Evolutionary conservation across 2,329 filamentous ascomycete genomes (phyloP).

Genomic region (Hypoxylon sp.): DNA sequence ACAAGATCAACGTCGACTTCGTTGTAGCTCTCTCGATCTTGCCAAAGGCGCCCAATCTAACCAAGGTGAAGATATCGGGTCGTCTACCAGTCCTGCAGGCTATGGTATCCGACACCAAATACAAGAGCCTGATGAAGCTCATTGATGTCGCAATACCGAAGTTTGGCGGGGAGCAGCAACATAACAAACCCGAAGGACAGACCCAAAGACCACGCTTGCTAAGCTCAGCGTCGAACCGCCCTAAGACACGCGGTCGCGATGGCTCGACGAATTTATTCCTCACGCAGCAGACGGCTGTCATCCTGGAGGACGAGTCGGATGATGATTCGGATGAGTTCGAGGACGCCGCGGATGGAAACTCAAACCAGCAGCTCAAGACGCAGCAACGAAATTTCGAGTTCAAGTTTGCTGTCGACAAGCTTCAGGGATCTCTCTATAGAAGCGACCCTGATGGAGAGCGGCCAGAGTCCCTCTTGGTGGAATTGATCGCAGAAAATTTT

Average conservation of each 20-base stretch:
- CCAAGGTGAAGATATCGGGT: constrained; percentile 89
- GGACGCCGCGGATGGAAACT: constrained; percentile 67
- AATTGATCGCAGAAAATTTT: constrained; percentile 90
- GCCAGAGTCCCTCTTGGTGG: constrained; percentile 83
- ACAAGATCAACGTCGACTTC: constrained; percentile 97
- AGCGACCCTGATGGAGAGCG: constrained; percentile 81
- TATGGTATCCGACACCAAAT: constrained; percentile 91
- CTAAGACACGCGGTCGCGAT: constrained; percentile 59
- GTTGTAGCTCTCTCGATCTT: constrained; percentile 95
- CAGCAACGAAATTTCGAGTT: constrained; percentile 95
- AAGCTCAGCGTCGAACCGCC: constrained; percentile 57
- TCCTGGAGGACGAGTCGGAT: constrained; percentile 78
- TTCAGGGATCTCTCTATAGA: constrained; percentile 90
- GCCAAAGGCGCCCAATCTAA: constrained; percentile 93
- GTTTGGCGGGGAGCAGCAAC: constrained; percentile 62
- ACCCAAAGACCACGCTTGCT: constrained; percentile 55
- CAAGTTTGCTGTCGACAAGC: constrained; percentile 92
- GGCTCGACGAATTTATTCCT: constrained; percentile 76
- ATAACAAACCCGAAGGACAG: constrained; percentile 40
- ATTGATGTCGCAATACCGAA: constrained; percentile 95
- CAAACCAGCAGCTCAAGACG: constrained; percentile 69
- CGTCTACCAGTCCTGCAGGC: constrained; percentile 92
- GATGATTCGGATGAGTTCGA: constrained; percentile 71
- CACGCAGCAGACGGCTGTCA: constrained; percentile 75
- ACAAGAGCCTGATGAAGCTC: constrained; percentile 95